A percentile compares a stretch with the other conserved stretches of the same genome.
These are phyloP conservation scores for Trypanosoma melophagium DNA, from an alignment of 208 protist species.

Conservation along the genomic window DNA sequence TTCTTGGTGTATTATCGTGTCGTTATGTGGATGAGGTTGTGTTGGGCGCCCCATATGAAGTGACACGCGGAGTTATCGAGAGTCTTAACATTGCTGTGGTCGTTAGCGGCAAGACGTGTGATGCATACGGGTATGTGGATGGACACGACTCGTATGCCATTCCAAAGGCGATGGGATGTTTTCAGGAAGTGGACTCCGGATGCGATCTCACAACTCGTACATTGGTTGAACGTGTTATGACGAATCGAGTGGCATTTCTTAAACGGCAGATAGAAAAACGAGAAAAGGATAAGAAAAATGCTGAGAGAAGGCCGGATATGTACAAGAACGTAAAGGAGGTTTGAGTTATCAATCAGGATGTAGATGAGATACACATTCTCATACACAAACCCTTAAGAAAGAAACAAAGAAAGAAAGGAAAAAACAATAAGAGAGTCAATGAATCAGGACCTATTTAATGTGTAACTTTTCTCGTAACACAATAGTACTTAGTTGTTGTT, in stretches of 20 bases:
- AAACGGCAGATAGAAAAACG: slow-evolving; percentile 72
- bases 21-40: slow-evolving; percentile 98
- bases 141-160: slow-evolving; percentile 48
- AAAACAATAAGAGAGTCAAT: no score
- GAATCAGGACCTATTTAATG: no score
- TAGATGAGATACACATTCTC: slow-evolving; percentile 1
- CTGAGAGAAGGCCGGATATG: slow-evolving; percentile 51
- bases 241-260: slow-evolving; percentile 68
- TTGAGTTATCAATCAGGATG: neutral
- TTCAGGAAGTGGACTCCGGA: slow-evolving; percentile 69
- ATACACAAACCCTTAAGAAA: slow-evolving; percentile 12
- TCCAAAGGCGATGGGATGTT: slow-evolving; percentile 82
- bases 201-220: slow-evolving; percentile 56
- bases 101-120: slow-evolving; percentile 72
- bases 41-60: slow-evolving; percentile 94
- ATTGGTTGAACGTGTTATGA: slow-evolving; percentile 84
- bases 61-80: slow-evolving; percentile 93
- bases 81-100: slow-evolving; percentile 85
- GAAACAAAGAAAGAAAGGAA: slow-evolving; percentile 5
- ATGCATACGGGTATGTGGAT: slow-evolving; percentile 24
- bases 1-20: slow-evolving; percentile 95
- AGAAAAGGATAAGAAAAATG: slow-evolving; percentile 59
- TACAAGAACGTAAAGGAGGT: slow-evolving; percentile 76
- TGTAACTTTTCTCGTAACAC: no score
- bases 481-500: no score